Percentiles rank a stretch among this genome's conserved stretches.
phyloP scores from a whole-genome alignment of 2,329 filamentous ascomycete genomes.

The Kalaharituber pfeilii region DNA sequence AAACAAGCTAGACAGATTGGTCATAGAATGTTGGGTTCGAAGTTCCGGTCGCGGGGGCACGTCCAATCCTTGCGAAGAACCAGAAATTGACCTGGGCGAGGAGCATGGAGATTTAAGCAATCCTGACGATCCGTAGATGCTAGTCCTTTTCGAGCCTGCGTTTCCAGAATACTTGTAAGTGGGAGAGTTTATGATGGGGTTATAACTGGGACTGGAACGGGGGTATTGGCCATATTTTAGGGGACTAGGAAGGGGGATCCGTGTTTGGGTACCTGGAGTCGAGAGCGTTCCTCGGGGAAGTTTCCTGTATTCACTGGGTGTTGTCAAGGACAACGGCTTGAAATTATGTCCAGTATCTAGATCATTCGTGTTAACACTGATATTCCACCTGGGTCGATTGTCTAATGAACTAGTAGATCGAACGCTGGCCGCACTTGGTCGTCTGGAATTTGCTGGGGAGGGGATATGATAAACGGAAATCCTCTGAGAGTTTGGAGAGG shows the following conservation, averaged over 20 bases:
- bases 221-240: slow-evolving; percentile 30
- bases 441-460: background rate
- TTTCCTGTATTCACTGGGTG: slow-evolving; percentile 38
- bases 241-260: slow-evolving; percentile 29
- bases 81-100: slow-evolving; percentile 12
- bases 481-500: slow-evolving; percentile 30
- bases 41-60: slow-evolving; percentile 4
- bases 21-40: slow-evolving; percentile 2
- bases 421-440: background rate
- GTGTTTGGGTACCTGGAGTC: slow-evolving; percentile 1
- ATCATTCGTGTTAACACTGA: slow-evolving; percentile 44
- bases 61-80: slow-evolving; percentile 1
- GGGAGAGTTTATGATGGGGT: slow-evolving; percentile 4
- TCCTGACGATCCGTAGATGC: background rate
- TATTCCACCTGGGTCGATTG: slow-evolving; percentile 56
- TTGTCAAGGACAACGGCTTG: slow-evolving; percentile 43
- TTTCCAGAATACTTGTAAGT: slow-evolving; percentile 3
- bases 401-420: slow-evolving; percentile 25
- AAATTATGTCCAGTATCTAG: slow-evolving; percentile 52
- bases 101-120: slow-evolving; percentile 12
- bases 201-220: slow-evolving; percentile 24
- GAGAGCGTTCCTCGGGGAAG: slow-evolving; percentile 6
- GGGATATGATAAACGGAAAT: slow-evolving; percentile 7
- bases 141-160: slow-evolving; percentile 1
- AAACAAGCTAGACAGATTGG: slow-evolving; percentile 3